Base-by-base conservation (phyloP, 73 alveolate genomes). In the Symbiodinium natans region DNA sequence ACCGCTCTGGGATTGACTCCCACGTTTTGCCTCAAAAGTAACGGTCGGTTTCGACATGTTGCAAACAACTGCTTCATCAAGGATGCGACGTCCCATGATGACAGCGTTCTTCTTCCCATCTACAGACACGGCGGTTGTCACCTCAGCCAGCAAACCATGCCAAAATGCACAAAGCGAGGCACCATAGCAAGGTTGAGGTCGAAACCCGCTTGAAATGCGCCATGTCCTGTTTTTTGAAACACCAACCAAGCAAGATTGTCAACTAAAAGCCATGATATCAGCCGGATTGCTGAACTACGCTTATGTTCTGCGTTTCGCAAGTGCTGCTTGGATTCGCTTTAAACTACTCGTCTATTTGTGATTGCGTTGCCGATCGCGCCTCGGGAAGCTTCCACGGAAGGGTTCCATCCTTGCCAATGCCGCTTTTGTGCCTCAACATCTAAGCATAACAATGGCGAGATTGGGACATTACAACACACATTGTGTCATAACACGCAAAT, bases 11-110 rank as follows among this genome's bases (percentile, higher is more conserved):
- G 39, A 99, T 93, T 63, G 99, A 99, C 54, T 99, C 99, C 99
- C 99, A 99, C 29, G 99, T 99, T 74, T 99, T 99, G 82, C 99
- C 99, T 27, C 99, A 99, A 99, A 99, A 99, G 43, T 99, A 94
- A 41, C 99, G 99, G 38, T 99, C 99, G 73, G 98, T 99, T 15
- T 77, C 13, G 59, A 46, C 59, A 46, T 46, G 59, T 13, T 9
- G 59, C 59, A 6, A 13, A 46, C 59, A 46, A 46, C 6, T 6
- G 59, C 59, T 6, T 46, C 13, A 13, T 40, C 41, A 9, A 23
- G 38, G 3, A 15, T 3, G 42, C 29, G 92, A 83, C 94, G 94
- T 31, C 94, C 94, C 94, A 86, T 86, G 94, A 86, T 56, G 84
- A 86, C 94, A 23, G 94, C 94, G 21, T 86, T 86, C 83, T 86